A percentile compares a stretch with the other conserved stretches of the same genome.
These are phyloP conservation scores for Solanum etuberosum DNA, from an alignment of 257 asterid species.

Conservation along the genomic window DNA sequence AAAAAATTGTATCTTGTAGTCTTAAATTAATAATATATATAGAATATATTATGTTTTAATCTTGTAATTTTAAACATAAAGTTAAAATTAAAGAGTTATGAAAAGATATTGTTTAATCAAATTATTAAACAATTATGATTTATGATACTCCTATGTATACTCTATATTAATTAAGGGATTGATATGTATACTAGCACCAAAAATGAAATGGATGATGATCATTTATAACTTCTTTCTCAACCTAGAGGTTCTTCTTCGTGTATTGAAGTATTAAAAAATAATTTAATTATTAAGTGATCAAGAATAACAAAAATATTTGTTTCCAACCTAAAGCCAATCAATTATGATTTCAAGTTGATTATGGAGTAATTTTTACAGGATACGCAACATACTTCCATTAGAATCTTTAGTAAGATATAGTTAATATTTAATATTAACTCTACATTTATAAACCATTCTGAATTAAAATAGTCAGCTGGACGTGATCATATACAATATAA, in stretches of 20 bases:
- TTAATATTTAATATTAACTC: not conserved
- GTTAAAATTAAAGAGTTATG: no score
- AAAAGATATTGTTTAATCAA: not conserved
- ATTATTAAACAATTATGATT: not conserved
- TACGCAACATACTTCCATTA: not conserved
- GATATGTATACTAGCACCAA: not conserved
- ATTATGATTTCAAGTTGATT: not conserved
- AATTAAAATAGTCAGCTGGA: not conserved
- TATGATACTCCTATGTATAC: no score
- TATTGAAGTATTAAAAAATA: not conserved
- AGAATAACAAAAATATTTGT: no score
- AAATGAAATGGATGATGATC: not conserved
- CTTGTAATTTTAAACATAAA: no score
- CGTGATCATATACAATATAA: not conserved
- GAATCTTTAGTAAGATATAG: not conserved
- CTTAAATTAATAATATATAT: no score
- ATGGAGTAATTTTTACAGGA: not conserved
- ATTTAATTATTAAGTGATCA: not conserved
- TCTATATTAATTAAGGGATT: no score
- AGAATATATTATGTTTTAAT: no score
- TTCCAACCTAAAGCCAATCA: not conserved
- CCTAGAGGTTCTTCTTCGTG: not conserved
- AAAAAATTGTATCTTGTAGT: no score
- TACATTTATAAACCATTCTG: no score
- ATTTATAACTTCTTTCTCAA: not conserved